Evolutionary conservation across 2,329 filamentous ascomycete genomes (phyloP).

Genomic region (Trichoderma sp.): DNA sequence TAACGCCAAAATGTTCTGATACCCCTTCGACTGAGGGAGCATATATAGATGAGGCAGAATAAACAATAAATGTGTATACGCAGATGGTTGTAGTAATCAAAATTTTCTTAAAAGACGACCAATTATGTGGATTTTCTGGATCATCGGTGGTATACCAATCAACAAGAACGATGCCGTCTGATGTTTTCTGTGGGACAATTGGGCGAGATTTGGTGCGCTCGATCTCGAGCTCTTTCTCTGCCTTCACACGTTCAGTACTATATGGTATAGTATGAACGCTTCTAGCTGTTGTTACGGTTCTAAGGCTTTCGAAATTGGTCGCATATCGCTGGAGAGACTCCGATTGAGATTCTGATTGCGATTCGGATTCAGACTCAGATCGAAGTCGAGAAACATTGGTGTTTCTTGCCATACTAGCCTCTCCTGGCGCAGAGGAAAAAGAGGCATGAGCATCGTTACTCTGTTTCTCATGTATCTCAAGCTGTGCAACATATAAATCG

Average conservation of each 20-base stretch:
- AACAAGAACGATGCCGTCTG: constrained; percentile 6
- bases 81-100: background rate
- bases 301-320: background rate
- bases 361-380: too few relatives aligned
- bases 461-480: background rate
- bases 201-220: background rate
- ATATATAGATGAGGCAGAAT: background rate
- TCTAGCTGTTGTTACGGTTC: background rate
- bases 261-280: background rate
- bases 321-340: background rate
- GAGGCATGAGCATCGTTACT: background rate
- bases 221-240: background rate
- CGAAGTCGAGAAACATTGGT: background rate
- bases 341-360: background rate
- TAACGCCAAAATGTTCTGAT: background rate
- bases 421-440: background rate
- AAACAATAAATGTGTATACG: background rate
- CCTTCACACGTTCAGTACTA: background rate
- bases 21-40: background rate
- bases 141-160: constrained; percentile 22
- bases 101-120: background rate
- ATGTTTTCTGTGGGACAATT: constrained; percentile 1
- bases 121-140: constrained; percentile 20
- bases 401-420: background rate
- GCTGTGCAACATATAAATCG: background rate